Base-by-base conservation (phyloP, 78 protist genomes). In the Speleostelium caveatum region DNA sequence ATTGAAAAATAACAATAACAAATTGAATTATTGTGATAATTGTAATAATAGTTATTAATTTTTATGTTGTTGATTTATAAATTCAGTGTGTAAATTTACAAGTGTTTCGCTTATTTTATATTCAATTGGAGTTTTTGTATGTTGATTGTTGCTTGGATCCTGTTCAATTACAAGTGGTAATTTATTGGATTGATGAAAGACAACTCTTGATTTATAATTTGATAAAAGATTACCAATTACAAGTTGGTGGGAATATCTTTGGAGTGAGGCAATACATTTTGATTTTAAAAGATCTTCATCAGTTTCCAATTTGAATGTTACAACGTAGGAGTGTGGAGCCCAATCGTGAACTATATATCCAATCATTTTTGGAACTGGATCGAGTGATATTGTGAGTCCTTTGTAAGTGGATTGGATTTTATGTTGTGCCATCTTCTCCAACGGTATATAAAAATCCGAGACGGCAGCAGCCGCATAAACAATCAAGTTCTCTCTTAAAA, bases 401-500 rank as follows among this genome's bases (percentile, higher is more conserved):
- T 49, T 75, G 49, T 72, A 73, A 17, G 30, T 91, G 19, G 95
- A 91, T 71, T 91, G 95, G 30, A 91, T 91, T 51, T 91, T 91
- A 71, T 91, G 95, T 56, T 79, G 49, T 38, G 79, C 73, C 95
- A 94, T 45, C 2, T 73, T 28, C n/a, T 76, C 63, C 10, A 60
- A 6, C 56, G 96, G 96, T 16, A 94, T 66, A 79, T 90, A 90
- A 39, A 88, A 94, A 71, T 94, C 96, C 0, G 95, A 90, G 12
- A 94, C 96, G 21, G 96, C 96, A 0, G 96, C 96, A 4, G 96
- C 96, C n/a, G 88, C 86, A 66, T 75, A 94, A 32, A 94, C 42
- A 32, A 94, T 60, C 17, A 86, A 60, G 38, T 76, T 58, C 55
- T 30, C 24, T 35, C 73, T 77, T 39, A 63, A 22, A 0, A 62